Evolutionary conservation across 73 alveolate genomes (phyloP), one percentile per base, ranked within the genome.

Genomic region (Breviolum minutum): DNA sequence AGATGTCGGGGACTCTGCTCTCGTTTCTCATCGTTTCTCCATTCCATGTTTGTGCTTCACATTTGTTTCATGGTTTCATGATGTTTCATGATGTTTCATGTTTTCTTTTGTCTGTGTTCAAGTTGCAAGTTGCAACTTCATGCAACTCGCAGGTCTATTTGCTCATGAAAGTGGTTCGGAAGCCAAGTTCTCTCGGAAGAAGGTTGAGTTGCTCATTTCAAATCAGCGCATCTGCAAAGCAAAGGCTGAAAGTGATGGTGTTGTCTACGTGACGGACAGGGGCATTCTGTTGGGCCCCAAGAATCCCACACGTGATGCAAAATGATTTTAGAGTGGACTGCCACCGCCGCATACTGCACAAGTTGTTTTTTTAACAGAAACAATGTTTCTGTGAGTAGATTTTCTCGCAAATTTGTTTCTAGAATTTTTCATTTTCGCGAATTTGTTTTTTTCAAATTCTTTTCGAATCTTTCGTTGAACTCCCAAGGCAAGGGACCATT

Each of bases 201-300:
- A 40, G 54, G 54, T 3, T 8, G 29, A n/a, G 88, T 30, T 79
- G 62, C 26, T 30, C 22, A 77, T 26, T 2, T n/a, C 24, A 17
- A 16, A 27, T 16, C 20, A n/a, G 95, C 7, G 77, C 69, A 26
- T 11, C 76, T 84, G 74, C 66, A n/a, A 1, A 5, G 4, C 9
- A 4, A 26, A 71, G 87, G 97, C 97, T n/a, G 97, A 90, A 30
- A 90, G 97, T 61, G 97, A 90, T 54, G 97, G 97, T 26, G 88
- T 71, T 19, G 97, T 90, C 74, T 90, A 90, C 76, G 97, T 90
- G 87, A 90, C 97, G 84, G 97, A 90, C 87, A 54, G 88, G 27
- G 97, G 97, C 88, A 70, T 90, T 61, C 88, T 90, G 97, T 60
- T 5, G 74, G 63, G 96, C 12, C 54, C 54, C 54, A 40, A 40